Base-by-base conservation (phyloP, 108 stramenopile species). In the Cyclotella atomus region DNA sequence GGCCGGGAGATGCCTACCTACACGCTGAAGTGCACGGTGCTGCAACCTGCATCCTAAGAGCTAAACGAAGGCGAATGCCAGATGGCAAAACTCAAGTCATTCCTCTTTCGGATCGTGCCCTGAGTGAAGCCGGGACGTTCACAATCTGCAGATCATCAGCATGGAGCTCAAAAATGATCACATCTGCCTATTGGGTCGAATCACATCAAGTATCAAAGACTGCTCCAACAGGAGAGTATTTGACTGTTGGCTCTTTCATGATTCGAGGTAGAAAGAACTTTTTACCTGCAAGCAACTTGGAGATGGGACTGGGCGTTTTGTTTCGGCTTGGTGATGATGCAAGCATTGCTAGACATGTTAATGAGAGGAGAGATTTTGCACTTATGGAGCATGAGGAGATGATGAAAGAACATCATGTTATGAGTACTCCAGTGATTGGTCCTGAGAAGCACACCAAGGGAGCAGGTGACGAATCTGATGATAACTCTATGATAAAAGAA, bases 1-100 rank as follows among this genome's bases (percentile, higher is more conserved):
- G 98, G 57, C 88, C 91, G 9, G 94, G 95, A n/a, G 98, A 99
- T 85, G 93, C 94, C 14, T 99, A 98, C 63, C 85, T 99, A 2
- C 97, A 98, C 64, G 97, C 97, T n/a, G 99, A 99, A 74, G 89
- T 98, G 27, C 93, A 95, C 73, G 99, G 99, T 27, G 97, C 97
- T 16, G 88, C 97, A 9, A 89, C 95, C 28, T 97, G 96, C 65
- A 86, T 99, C 53, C 78, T 97, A 41, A 83, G 96, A 62, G 93
- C 94, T 45, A 95, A 95, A 79, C 70, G 86, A 49, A 76, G 66
- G 46, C 83, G 94, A 36, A 50, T 61, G 61, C 65, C 71, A 30
- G 71, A 85, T 62, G 83, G 88, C 1, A 88, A 82, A 63, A 91
- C 93, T 29, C 68, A 82, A 56, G 70, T 87, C 3, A 61, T 97